Base-by-base conservation (phyloP, 2,329 filamentous ascomycete species). In the Huntiella moniliformis region DNA sequence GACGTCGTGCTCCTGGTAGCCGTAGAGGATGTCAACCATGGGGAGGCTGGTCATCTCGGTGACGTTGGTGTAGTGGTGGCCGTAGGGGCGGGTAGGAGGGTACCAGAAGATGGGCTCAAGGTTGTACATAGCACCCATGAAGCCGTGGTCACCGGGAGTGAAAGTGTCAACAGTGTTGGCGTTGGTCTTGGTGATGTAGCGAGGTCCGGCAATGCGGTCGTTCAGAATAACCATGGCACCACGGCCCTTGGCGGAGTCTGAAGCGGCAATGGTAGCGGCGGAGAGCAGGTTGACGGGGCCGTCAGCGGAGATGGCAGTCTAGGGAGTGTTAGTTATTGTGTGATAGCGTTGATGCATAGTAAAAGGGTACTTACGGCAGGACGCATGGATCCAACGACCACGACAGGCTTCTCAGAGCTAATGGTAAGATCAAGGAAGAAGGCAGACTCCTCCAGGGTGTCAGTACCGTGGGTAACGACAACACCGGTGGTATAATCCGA, bases 161-260 rank as follows among this genome's bases (percentile, higher is more conserved):
- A 79, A 79, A 5, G 74, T 74, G 54, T 79, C 74, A 42, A 77
- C 61, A 2, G 68, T 64, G 58, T 79, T 78, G 42, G 74, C 72
- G 53, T 77, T 71, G 31, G 67, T 73, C 60, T 79, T 79, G 44
- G 70, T 71, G 3, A 63, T 70, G 58, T 71, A 78, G 53, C 67
- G 75, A 13, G 72, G 68, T 15, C 57, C 56, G 45, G 65, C 66
- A 52, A 78, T 77, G 47, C 73, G 68, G 56, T 78, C 74, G 54
- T 77, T 78, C 47, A 79, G 58, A 2, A 71, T 70, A 15, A 77
- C 64, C 66, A 79, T 69, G 12, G 69, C 64, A 36, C 74, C 75
- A 1, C 75, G 63, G 44, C 65, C 61, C 6, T 54, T 56, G 1
- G 68, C 70, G 2, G 58, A 56, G 1, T 63, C 57, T 31, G 60